Conservation (phyloP, 2,329 filamentous ascomycete species). For the Botryotinia globosa region DNA sequence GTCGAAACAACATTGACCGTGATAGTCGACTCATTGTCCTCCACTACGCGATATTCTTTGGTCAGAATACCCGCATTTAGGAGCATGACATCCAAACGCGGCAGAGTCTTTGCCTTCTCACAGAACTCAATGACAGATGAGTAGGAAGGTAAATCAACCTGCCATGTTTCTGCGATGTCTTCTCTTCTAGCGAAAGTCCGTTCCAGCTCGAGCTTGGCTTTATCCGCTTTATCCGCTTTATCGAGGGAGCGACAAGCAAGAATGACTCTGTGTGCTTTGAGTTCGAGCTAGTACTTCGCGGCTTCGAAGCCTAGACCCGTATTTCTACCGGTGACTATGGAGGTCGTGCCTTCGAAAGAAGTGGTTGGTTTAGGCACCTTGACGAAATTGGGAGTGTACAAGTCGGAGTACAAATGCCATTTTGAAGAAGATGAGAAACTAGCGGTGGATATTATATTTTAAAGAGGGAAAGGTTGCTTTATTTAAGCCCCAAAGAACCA, state of each 20-base stretch:
- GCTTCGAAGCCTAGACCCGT: not conserved
- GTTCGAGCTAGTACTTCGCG: not conserved
- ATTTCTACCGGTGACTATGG: not conserved
- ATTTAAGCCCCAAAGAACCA: not conserved
- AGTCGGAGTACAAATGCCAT: not conserved
- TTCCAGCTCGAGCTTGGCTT: constrained; percentile 25
- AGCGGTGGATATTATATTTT: not conserved
- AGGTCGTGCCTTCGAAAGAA: not conserved
- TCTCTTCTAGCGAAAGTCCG: not conserved
- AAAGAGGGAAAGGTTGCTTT: not conserved
- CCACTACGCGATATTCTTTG: not conserved
- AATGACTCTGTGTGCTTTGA: constrained; percentile 24
- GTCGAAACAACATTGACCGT: not conserved
- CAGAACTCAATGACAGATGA: constrained; percentile 23
- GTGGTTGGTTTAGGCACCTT: not conserved
- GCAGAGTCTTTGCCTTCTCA: not conserved
- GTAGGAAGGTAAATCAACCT: constrained; percentile 24
- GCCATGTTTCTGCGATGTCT: constrained; percentile 24
- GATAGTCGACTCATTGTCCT: not conserved
- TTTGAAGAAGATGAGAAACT: not conserved
- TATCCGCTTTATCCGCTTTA: constrained; percentile 28
- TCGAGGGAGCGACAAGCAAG: constrained; percentile 25
- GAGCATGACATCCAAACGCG: not conserved
- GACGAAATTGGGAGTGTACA: not conserved
- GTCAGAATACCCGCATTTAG: not conserved